Evolutionary conservation across 805 yeast species (phyloP), one percentile per base, ranked within the genome.

Genomic region (Monosporozyma servazzii): DNA sequence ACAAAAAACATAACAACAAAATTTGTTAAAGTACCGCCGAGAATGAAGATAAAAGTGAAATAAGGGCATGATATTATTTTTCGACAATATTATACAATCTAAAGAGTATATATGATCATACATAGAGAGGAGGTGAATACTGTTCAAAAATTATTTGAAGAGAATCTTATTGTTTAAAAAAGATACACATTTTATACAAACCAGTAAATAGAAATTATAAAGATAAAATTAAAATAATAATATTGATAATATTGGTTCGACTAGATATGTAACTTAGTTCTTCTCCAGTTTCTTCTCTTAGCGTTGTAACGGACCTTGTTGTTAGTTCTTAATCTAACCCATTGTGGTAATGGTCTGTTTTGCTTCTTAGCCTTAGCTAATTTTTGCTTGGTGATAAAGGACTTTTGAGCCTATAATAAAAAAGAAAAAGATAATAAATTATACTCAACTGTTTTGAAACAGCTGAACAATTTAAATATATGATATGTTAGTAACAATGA

Each of bases 281-380:
- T 88, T 87, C 96, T 91, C 99, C 99, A 91, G 93, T 93, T 96
- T 84, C 98, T 86, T 88, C 98, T 89, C 89, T 93, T 93, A 75
- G 96, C 95, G 81, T 91, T 91, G 87, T 88, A 88, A 84, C 95
- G 88, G 82, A 93, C 86, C 71, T 83, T 90, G 95, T 88, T 91
- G 78, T 79, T 84, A 75, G 98, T 88, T 86, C 89, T 91, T 78
- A 90, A 82, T 81, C 98, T 88, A 86, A 91, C 80, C 96, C 97
- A 91, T 80, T 90, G 96, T 71, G 99, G 99, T 76, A 91, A 86
- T 75, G 96, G 96, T 84, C 98, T 88, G 91, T 89, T 91, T 81
- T 88, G 96, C 81, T 89, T 91, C 75, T 83, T 84, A 74, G 96
- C 97, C 85, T 93, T 91, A 75, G 96, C 97, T 77, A 91, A 85